Evolutionary conservation across 1,284 basidiomycete species (phyloP).

Genomic region (Phenoliferia sp.): DNA sequence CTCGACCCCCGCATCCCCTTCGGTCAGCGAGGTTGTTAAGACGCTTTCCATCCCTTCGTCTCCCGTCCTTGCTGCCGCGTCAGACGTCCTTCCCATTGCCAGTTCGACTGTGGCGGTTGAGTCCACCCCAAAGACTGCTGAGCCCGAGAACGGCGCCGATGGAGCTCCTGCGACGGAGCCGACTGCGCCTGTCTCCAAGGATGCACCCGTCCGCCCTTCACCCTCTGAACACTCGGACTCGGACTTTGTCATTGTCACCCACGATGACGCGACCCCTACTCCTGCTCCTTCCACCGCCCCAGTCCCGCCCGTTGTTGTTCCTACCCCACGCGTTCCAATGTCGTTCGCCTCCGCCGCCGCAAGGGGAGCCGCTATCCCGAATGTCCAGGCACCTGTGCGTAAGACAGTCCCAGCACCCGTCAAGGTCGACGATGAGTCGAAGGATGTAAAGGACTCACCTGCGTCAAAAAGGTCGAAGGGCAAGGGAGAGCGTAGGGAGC

Average conservation of each 20-base stretch:
- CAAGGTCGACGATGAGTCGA: not conserved
- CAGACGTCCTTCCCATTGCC: not conserved
- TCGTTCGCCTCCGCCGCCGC: constrained; percentile 33
- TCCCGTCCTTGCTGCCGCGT: not conserved
- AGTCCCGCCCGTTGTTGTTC: not conserved
- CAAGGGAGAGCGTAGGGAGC: not conserved
- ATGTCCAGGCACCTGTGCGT: not conserved
- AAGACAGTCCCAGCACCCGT: not conserved
- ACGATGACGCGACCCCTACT: constrained; percentile 1
- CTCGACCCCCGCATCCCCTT: constrained; percentile 2
- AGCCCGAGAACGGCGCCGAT: not conserved
- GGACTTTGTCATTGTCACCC: constrained; percentile 10
- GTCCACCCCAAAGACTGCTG: not conserved
- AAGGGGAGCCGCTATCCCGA: constrained; percentile 13
- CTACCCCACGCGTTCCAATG: not conserved
- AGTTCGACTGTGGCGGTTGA: not conserved
- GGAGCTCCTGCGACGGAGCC: not conserved
- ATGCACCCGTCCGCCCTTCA: not conserved
- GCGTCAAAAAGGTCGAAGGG: not conserved
- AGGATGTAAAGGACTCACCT: not conserved
- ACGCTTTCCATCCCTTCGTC: constrained; percentile 7
- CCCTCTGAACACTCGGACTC: not conserved
- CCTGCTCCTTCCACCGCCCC: constrained; percentile 1
- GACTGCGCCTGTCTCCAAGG: not conserved
- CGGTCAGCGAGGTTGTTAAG: not conserved